Conservation (phyloP, 257 asterid species). For the Thymus mandschuricus region DNA sequence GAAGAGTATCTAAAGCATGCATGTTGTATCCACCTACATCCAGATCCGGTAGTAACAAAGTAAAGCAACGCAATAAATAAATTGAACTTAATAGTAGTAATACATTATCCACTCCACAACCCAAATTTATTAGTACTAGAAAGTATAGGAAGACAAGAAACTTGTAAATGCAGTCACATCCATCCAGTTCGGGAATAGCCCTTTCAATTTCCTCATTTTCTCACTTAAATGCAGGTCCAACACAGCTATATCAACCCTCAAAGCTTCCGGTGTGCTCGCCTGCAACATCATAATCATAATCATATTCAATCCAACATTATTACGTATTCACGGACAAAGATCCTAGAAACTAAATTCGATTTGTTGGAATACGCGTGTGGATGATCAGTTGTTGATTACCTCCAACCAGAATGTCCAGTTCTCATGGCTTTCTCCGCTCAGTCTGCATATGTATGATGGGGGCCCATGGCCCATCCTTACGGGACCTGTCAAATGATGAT, state of each 20-base stretch:
- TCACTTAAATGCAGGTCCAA: conserved; percentile 68
- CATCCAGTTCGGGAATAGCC: conserved; percentile 86
- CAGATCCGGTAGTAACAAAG: too few relatives aligned
- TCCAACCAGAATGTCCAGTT: conserved; percentile 98
- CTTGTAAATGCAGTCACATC: conserved; percentile 80
- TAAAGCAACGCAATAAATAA: not conserved
- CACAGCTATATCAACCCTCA: conserved; percentile 79
- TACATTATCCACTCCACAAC: conserved; percentile 1
- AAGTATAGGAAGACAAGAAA: conserved; percentile 70
- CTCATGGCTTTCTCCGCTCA: conserved; percentile 76
- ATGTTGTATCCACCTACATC: too few relatives aligned
- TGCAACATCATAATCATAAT: conserved; percentile 41
- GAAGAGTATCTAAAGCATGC: too few relatives aligned
- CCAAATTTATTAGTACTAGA: conserved; percentile 32
- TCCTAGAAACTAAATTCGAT: not conserved
- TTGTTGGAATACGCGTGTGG: too few relatives aligned
- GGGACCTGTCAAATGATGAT: conserved; percentile 62
- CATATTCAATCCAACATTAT: not conserved
- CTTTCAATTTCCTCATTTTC: conserved; percentile 65
- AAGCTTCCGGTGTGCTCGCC: conserved; percentile 66
- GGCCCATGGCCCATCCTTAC: conserved; percentile 62
- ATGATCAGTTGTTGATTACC: conserved; percentile 43
- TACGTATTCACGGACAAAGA: too few relatives aligned
- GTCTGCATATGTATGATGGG: conserved; percentile 76
- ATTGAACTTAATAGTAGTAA: not conserved